Base-by-base conservation (phyloP, 768 basidiomycete genomes). In the Pleurotus djamor region DNA sequence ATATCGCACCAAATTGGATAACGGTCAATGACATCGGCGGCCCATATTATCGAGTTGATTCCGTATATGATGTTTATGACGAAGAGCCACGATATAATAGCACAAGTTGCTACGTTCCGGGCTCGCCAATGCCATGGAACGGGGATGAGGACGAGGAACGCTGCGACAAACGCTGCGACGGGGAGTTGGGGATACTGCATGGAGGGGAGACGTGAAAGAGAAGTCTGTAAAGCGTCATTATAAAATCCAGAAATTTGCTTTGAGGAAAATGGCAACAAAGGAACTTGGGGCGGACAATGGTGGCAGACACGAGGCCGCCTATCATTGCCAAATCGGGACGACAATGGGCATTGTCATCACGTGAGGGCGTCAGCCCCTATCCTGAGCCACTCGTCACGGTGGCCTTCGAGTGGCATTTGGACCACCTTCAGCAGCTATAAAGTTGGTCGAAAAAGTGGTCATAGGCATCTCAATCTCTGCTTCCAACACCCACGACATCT, bases 1-100 rank as follows among this genome's bases (percentile, higher is more conserved):
- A n/a, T n/a, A n/a, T n/a, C n/a, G n/a, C n/a, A n/a, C n/a, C n/a
- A n/a, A n/a, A n/a, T n/a, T n/a, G n/a, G n/a, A n/a, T n/a, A n/a
- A n/a, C n/a, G n/a, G n/a, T n/a, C n/a, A n/a, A n/a, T n/a, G n/a
- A n/a, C n/a, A n/a, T n/a, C n/a, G n/a, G n/a, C n/a, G n/a, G 74
- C 71, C 89, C 89, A 94, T 4, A 87, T 64, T 28, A 88, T 63
- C 3, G 83, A 72, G 67, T 92, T 84, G 43, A 90, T 70, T 0
- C 81, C 82, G 59, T 78, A 77, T 38, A 81, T 74, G 10, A 86
- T 32, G 61, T 82, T 86, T 34, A 70, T 71, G 4, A 77, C 63
- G 21, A 78, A 67, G 4, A 86, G 75, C 86, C 86, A 87, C 0
- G 72, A 61, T 14, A 82, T 73, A 38, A 87, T 76, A 52, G 82